phyloP scores from a whole-genome alignment of 2,329 filamentous ascomycete species.

The Coleophoma eucalyptorum region DNA sequence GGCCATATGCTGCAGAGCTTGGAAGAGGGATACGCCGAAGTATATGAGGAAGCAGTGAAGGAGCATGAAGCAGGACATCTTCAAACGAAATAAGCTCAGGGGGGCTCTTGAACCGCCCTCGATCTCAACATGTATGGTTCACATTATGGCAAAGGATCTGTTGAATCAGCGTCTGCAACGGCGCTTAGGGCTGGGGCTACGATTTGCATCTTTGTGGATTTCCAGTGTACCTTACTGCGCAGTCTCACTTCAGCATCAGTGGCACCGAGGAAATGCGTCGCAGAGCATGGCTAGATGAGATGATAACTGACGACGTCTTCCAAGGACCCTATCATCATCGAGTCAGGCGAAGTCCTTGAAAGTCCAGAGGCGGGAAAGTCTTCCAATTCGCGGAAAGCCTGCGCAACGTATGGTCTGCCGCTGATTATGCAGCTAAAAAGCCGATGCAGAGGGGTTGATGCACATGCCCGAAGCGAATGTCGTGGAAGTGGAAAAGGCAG shows the following conservation, averaged over 20 bases:
- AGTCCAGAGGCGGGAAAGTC: neutral
- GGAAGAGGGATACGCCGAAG: slow-evolving; percentile 30
- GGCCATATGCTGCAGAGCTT: slow-evolving; percentile 42
- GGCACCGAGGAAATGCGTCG: neutral
- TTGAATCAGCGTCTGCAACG: neutral
- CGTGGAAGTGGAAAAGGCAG: neutral
- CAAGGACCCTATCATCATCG: slow-evolving; percentile 12
- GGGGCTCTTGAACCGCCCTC: neutral
- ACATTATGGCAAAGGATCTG: neutral
- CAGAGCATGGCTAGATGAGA: neutral
- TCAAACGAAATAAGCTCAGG: neutral
- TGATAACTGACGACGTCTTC: neutral
- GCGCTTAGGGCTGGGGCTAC: neutral
- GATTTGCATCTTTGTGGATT: neutral
- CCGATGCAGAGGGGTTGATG: neutral
- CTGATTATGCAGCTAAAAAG: neutral
- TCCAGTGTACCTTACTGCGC: neutral
- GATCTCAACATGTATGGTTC: too few relatives aligned
- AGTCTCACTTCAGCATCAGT: neutral
- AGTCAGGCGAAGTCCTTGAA: neutral
- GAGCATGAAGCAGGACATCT: slow-evolving; percentile 8
- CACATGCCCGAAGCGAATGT: neutral
- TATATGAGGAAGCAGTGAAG: slow-evolving; percentile 22
- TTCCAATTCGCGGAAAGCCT: neutral
- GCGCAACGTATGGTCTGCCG: neutral